Conservation (phyloP, 768 basidiomycete genomes). For the Lactarius deliciosus region DNA sequence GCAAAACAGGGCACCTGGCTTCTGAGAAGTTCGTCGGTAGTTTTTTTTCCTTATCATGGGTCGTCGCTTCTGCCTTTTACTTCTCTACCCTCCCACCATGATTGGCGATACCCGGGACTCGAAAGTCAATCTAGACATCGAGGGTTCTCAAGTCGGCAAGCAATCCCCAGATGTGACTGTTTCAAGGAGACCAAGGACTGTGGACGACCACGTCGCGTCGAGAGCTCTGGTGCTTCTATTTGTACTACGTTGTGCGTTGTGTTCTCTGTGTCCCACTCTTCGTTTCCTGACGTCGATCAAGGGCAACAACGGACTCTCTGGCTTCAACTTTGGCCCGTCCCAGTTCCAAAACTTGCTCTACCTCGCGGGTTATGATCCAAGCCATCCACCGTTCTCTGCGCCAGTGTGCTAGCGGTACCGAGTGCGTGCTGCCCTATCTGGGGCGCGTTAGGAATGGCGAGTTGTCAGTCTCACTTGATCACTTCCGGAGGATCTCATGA, state of each 20-base stretch:
- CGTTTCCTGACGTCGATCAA: slow-evolving; percentile 22
- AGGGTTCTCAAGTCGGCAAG: neutral
- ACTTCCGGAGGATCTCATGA: neutral
- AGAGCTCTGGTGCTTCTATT: slow-evolving; percentile 56
- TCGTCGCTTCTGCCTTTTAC: slow-evolving; percentile 65
- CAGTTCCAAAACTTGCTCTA: slow-evolving; percentile 75
- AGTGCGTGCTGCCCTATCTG: slow-evolving; percentile 66
- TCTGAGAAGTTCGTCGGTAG: neutral
- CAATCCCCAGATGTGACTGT: neutral
- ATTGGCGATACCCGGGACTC: neutral
- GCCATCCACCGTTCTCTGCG: slow-evolving; percentile 50
- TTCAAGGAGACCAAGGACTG: neutral
- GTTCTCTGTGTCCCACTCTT: neutral
- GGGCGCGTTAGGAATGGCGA: slow-evolving; percentile 59
- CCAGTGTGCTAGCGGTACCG: slow-evolving; percentile 49
- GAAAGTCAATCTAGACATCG: neutral
- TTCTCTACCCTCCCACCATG: slow-evolving; percentile 85
- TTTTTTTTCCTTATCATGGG: neutral
- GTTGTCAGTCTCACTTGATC: slow-evolving; percentile 30
- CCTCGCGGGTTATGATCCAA: slow-evolving; percentile 70
- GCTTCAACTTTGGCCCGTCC: slow-evolving; percentile 71
- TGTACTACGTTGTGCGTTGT: slow-evolving; percentile 51
- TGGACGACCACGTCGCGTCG: slow-evolving; percentile 31
- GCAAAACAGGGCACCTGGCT: neutral
- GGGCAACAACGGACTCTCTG: slow-evolving; percentile 69